A percentile compares a stretch with the other conserved stretches of the same genome.
Evolutionary conservation across 257 asterid species (phyloP).

Genomic region (Euphrasia confusa): DNA sequence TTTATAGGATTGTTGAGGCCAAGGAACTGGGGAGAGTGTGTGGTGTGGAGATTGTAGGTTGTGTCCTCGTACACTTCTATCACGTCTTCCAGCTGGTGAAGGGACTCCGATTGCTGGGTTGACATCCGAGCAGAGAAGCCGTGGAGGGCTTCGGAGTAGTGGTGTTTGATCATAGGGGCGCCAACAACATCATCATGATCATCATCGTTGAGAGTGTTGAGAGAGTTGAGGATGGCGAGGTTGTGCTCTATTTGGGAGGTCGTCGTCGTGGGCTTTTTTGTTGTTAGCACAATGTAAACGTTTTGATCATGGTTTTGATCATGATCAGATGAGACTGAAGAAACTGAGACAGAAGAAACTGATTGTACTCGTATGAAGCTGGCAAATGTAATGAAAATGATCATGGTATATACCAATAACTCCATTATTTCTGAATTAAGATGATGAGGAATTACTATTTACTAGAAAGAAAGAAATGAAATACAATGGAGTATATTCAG

Average conservation of each 20-base stretch:
- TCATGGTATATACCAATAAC: too few species aligned
- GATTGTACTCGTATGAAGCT: too few species aligned
- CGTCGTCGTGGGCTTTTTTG: slow-evolving; percentile 19
- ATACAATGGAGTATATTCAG: too few species aligned
- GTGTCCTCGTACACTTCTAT: slow-evolving; percentile 37
- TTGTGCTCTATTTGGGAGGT: slow-evolving; percentile 34
- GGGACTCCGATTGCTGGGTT: slow-evolving; percentile 30
- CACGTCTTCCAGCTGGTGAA: slow-evolving; percentile 32
- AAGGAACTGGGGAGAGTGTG: slow-evolving; percentile 44
- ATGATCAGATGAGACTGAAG: too few species aligned
- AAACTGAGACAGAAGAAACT: background rate
- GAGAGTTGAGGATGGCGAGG: slow-evolving; percentile 25
- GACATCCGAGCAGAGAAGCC: slow-evolving; percentile 42
- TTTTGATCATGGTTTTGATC: too few species aligned
- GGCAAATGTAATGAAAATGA: background rate
- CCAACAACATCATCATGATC: slow-evolving; percentile 1
- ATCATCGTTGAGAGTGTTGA: slow-evolving; percentile 32
- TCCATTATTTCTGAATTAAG: too few species aligned
- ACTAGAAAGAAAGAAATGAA: too few species aligned
- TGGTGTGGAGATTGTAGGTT: slow-evolving; percentile 39
- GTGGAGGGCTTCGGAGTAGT: background rate
- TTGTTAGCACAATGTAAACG: slow-evolving; percentile 39
- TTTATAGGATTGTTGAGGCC: slow-evolving; percentile 24
- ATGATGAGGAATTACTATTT: too few species aligned
- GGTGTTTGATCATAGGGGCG: slow-evolving; percentile 2